A percentile compares a stretch with the other conserved stretches of the same genome.
Evolutionary conservation across 164 flowering plant species (phyloP).

Genomic region (Aristolochia californica): DNA sequence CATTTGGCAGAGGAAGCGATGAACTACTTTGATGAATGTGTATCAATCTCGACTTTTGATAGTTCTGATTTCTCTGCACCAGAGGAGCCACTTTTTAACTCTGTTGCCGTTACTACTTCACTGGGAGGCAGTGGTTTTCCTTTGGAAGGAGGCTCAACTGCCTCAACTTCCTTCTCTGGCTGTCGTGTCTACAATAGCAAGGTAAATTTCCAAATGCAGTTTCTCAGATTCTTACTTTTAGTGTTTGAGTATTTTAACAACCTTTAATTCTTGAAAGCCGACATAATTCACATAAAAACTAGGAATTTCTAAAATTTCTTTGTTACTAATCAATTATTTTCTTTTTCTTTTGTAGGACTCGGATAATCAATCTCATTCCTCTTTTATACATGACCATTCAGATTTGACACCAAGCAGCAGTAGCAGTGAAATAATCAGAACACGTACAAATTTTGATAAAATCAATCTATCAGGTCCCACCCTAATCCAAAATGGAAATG

Average conservation of each 20-base stretch:
- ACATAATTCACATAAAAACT: too few relatives aligned
- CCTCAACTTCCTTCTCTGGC: slow-evolving; percentile 11
- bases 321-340: not conserved
- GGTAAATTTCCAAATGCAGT: slow-evolving; percentile 20
- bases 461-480: slow-evolving; percentile 3
- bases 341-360: slow-evolving; percentile 18
- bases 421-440: not conserved
- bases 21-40: slow-evolving; percentile 91
- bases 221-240: not conserved
- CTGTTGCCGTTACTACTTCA: slow-evolving; percentile 15
- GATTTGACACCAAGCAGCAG: slow-evolving; percentile 17
- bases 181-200: slow-evolving; percentile 17
- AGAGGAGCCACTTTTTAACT: slow-evolving; percentile 44
- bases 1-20: slow-evolving; percentile 68
- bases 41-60: slow-evolving; percentile 86
- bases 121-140: slow-evolving; percentile 9
- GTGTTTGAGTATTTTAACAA: not conserved
- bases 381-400: slow-evolving; percentile 7
- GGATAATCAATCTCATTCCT: slow-evolving; percentile 10
- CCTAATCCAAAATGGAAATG: slow-evolving; percentile 8
- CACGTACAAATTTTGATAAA: not conserved
- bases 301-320: too few relatives aligned
- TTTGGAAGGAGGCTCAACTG: slow-evolving; percentile 20
- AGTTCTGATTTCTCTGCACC: slow-evolving; percentile 75
- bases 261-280: too few relatives aligned